Conservation (phyloP, 1,284 basidiomycete species). For the Ustilago crameri region DNA sequence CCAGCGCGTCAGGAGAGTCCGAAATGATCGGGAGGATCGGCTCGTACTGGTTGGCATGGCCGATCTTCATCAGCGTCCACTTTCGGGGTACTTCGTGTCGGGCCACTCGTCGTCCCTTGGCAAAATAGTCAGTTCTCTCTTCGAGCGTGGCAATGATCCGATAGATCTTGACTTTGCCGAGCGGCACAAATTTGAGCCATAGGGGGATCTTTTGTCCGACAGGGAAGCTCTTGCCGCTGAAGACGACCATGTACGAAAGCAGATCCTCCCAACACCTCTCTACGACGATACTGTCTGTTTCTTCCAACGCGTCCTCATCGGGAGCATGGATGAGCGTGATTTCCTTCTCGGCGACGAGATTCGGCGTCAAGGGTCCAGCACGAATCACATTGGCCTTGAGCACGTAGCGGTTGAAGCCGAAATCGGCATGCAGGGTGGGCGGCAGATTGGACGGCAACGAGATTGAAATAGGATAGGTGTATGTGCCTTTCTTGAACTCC, state of each 20-base stretch:
- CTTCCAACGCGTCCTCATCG: conserved; percentile 73
- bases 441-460: conserved; percentile 83
- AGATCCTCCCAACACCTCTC: conserved; percentile 93
- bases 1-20: conserved; percentile 69
- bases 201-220: conserved; percentile 86
- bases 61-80: conserved; percentile 76
- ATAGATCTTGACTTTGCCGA: conserved; percentile 84
- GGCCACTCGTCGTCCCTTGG: conserved; percentile 72
- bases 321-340: conserved; percentile 82
- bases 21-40: conserved; percentile 78
- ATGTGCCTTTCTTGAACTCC: conserved; percentile 89
- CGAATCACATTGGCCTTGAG: conserved; percentile 86
- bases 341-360: conserved; percentile 78
- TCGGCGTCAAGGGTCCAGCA: conserved; percentile 82
- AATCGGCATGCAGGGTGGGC: conserved; percentile 81
- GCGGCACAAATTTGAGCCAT: conserved; percentile 82
- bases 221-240: conserved; percentile 75
- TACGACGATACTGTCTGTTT: conserved; percentile 82
- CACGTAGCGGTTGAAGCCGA: conserved; percentile 82
- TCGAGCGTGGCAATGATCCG: conserved; percentile 82
- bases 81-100: conserved; percentile 79
- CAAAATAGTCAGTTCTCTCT: conserved; percentile 73
- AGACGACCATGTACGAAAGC: conserved; percentile 81
- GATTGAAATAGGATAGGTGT: conserved; percentile 93
- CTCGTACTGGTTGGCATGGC: conserved; percentile 72